Percentiles rank a stretch among this genome's conserved stretches.
Conservation (phyloP, 805 yeast species). For the Myxozyma udenii region DNA sequence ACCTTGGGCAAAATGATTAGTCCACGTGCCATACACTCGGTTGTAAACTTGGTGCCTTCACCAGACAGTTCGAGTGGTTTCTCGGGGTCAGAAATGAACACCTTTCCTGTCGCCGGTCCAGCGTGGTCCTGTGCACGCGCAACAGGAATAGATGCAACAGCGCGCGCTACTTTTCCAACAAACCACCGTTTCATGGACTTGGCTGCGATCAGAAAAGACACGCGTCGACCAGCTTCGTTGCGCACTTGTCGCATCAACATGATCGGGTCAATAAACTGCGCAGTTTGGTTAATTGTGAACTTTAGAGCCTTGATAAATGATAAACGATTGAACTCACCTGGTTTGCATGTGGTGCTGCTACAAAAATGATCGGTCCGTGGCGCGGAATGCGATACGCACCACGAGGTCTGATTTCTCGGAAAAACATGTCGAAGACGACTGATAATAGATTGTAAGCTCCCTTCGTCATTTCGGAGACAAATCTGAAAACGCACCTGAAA, state of each 20-base stretch:
- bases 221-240: conserved; percentile 60
- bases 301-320: neutral
- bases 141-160: conserved; percentile 85
- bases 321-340: conserved; percentile 40
- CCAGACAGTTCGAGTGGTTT: conserved; percentile 63
- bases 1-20: conserved; percentile 74
- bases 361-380: conserved; percentile 82
- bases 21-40: conserved; percentile 62
- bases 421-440: conserved; percentile 58
- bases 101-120: conserved; percentile 59
- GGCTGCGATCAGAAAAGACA: conserved; percentile 82
- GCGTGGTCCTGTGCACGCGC: conserved; percentile 88
- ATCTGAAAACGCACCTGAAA: conserved; percentile 35
- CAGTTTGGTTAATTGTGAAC: neutral
- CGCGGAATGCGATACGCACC: conserved; percentile 74
- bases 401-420: conserved; percentile 82
- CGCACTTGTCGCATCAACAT: conserved; percentile 78
- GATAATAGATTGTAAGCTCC: neutral
- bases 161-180: conserved; percentile 72
- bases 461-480: neutral
- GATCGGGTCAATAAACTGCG: conserved; percentile 70
- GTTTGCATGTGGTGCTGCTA: conserved; percentile 97
- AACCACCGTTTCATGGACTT: conserved; percentile 61
- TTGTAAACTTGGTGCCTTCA: conserved; percentile 61
- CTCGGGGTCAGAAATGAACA: conserved; percentile 51